Evolutionary conservation across 768 basidiomycete species (phyloP).

Genomic region (Boletus subparvulus): DNA sequence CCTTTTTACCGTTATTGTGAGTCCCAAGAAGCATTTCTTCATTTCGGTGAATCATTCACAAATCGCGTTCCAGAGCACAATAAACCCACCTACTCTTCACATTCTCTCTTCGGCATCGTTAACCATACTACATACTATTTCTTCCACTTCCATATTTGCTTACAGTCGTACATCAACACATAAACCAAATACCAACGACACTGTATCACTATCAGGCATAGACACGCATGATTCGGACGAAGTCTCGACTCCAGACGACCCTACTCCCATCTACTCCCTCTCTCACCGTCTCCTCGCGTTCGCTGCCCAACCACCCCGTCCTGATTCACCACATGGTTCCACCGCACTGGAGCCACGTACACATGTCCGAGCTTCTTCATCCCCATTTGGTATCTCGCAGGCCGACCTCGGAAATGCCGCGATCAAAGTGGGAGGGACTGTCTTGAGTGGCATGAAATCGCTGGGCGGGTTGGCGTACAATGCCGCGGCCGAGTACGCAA

Average conservation of each 20-base stretch:
- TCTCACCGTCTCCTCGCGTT: slow-evolving; percentile 66
- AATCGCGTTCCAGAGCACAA: slow-evolving; percentile 49
- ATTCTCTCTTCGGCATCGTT: slow-evolving; percentile 58
- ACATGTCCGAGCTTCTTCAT: slow-evolving; percentile 26
- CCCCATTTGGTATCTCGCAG: slow-evolving; percentile 39
- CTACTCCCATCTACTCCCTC: slow-evolving; percentile 57
- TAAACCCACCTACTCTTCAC: slow-evolving; percentile 52
- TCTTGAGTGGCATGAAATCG: slow-evolving; percentile 63
- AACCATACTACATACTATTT: slow-evolving; percentile 49
- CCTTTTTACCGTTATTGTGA: slow-evolving; percentile 57
- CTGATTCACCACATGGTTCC: slow-evolving; percentile 20
- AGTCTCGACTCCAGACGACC: slow-evolving; percentile 19
- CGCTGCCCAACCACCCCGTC: slow-evolving; percentile 38
- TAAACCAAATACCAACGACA: slow-evolving; percentile 37
- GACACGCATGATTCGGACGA: slow-evolving; percentile 23
- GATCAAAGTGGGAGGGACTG: slow-evolving; percentile 56
- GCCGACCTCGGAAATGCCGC: slow-evolving; percentile 55
- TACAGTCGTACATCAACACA: slow-evolving; percentile 39
- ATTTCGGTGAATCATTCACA: neutral
- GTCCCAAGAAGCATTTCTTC: slow-evolving; percentile 24
- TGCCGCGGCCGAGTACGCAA: slow-evolving; percentile 45
- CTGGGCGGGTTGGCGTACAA: slow-evolving; percentile 60
- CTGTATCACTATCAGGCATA: slow-evolving; percentile 41
- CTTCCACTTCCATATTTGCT: slow-evolving; percentile 44
- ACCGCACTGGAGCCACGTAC: slow-evolving; percentile 20